Percentiles rank a stretch among this genome's conserved stretches.
phyloP scores from a whole-genome alignment of 2,329 filamentous ascomycete species.

The Dactylellina haptotyla region DNA sequence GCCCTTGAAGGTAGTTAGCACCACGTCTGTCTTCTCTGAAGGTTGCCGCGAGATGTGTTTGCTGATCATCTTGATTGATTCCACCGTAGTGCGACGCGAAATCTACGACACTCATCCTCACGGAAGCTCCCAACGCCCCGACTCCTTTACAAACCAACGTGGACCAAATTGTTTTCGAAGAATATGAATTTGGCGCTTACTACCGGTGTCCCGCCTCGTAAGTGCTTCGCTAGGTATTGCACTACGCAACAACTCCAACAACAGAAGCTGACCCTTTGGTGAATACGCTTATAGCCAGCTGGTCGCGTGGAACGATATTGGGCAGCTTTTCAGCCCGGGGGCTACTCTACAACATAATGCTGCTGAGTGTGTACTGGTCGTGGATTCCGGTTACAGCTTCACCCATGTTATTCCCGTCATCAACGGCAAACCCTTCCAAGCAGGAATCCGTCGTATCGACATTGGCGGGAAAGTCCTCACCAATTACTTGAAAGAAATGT shows the following conservation, averaged over 20 bases:
- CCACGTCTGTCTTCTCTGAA: neutral
- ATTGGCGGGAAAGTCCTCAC: slow-evolving; percentile 93
- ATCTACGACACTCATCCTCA: slow-evolving; percentile 83
- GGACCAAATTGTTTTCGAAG: slow-evolving; percentile 97
- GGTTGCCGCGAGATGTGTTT: neutral
- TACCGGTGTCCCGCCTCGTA: slow-evolving; percentile 76
- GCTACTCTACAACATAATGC: slow-evolving; percentile 65
- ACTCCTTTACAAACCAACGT: slow-evolving; percentile 85
- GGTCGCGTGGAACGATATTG: slow-evolving; percentile 81
- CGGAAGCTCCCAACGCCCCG: slow-evolving; percentile 85
- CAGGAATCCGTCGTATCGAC: slow-evolving; percentile 83
- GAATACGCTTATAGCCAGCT: slow-evolving; percentile 64
- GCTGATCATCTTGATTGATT: neutral
- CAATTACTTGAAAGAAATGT: slow-evolving; percentile 87
- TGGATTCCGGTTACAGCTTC: slow-evolving; percentile 93
- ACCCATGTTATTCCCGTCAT: slow-evolving; percentile 90
- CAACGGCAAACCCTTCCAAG: slow-evolving; percentile 80
- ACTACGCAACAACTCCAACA: too few species aligned
- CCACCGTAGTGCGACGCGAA: slow-evolving; percentile 72
- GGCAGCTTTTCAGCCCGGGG: slow-evolving; percentile 70
- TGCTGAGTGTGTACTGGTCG: slow-evolving; percentile 82
- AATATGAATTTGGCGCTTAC: slow-evolving; percentile 91
- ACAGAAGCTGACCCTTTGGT: neutral
- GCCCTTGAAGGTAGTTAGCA: slow-evolving; percentile 65
- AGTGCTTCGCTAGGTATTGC: slow-evolving; percentile 56